Evolutionary conservation across 192 early-diverging fungal species (phyloP), one percentile per base, ranked within the genome.

Genomic region (Chytriomyces sp.): DNA sequence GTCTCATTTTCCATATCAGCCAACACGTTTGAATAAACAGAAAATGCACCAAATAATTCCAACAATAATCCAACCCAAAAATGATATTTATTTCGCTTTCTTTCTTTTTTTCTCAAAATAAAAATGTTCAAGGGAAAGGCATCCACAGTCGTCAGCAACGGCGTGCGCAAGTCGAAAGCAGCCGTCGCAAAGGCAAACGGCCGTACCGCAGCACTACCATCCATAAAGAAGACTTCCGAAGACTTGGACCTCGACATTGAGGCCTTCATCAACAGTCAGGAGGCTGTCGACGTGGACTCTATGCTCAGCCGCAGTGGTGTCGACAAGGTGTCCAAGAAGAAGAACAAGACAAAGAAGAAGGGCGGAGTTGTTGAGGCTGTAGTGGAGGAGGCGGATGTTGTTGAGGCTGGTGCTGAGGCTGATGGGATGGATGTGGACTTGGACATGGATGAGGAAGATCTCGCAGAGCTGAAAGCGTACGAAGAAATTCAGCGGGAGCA

Each of bases 401-500:
- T 1, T 13, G 63, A 43, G 11, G 4, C 23, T 28, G 23, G 63
- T 64, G 63, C 16, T 43, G 18, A 43, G 23, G 3, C 24, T 64
- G 16, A 43, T 13, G 16, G 24, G 1, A 16, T 13, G 67, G 69
- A 66, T 23, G 75, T 65, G 50, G 76, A 67, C 28, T 35, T 35
- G 50, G 64, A 61, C 43, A 46, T 60, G 60, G 71, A 64, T 60
- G 46, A 11, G 57, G 74, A 46, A 65, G 72, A 69, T 45, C 67
- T 28, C 35, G 72, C 57, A 5, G 71, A 74, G 49, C n/a, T 64
- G 20, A 66, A 76, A 60, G 79, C 64, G 50, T 67, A 70, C 70
- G 53, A 76, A 35, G 46, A 64, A 61, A 79, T 81, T 44, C 67
- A 72, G 50, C 75, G 80, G 64, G 85, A 83, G 43, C 71, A 83